Base-by-base conservation (phyloP, 768 basidiomycete species). In the Tulasnella sp. region DNA sequence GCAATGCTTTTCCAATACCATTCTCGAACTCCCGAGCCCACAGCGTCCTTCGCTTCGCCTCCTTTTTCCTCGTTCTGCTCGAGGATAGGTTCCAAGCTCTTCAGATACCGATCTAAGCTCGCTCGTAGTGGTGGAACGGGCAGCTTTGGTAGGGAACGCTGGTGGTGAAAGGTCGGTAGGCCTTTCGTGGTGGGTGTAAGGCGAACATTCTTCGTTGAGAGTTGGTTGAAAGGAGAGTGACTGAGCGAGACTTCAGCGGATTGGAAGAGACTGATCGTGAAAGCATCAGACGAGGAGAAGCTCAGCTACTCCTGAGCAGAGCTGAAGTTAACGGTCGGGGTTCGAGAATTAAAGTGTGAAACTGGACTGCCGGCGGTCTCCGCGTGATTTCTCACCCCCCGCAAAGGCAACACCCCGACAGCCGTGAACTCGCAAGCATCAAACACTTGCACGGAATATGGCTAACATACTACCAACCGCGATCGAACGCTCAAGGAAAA, bases 111-210 rank as follows among this genome's bases (percentile, higher is more conserved):
- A 81, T 93, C 89, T 48, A 98, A 87, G 0, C 94, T 93, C 82
- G 90, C 88, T 42, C 88, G 88, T 1, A 98, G 88, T 80, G 92
- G 89, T 24, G 96, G 96, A 3, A 98, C 89, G 0, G 97, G 97
- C 14, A 98, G 87, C 78, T 94, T 91, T 16, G 92, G 92, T 44
- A 94, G 82, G 27, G 80, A 81, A 24, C 81, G 77, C 75, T 87
- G 85, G 31, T 82, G 74, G 52, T 77, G 76, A 71, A 82, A 82
- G 18, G 81, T 82, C 18, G 81, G 80, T 12, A 81, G 78, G 56
- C 24, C 38, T 58, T 58, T 27, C 72, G 58, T 4, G 39, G 39
- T 40, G 39, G 39, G 39, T 80, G 80, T 24, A 80, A 42, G 18
- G 80, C 80, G 46, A 80, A 80, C 80, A 80, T 80, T 36, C 77